Evolutionary conservation across 164 flowering plant species (phyloP).

Genomic region (Kingdonia uniflora): DNA sequence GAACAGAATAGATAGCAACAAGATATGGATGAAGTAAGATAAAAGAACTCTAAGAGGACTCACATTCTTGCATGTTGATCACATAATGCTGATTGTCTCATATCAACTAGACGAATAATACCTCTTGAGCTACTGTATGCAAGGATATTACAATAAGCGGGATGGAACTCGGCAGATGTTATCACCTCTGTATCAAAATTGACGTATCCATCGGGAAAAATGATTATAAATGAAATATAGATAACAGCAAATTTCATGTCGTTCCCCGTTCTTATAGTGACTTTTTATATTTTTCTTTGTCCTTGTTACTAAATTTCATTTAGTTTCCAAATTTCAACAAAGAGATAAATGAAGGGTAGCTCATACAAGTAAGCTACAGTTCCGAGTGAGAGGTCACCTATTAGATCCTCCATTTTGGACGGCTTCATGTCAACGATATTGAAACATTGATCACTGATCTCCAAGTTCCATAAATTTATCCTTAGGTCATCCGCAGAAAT

Average conservation of each 20-base stretch:
- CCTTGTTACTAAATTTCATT: neutral
- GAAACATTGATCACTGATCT: constrained; percentile 68
- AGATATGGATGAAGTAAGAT: no score
- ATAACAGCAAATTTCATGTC: no score
- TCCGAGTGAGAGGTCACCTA: constrained; percentile 26
- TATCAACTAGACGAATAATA: constrained; percentile 65
- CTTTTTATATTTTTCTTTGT: no score
- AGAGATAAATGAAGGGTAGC: neutral
- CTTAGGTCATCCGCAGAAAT: constrained; percentile 82
- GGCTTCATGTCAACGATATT: constrained; percentile 87
- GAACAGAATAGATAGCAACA: no score
- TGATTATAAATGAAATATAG: no score
- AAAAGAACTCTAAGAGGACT: constrained; percentile 11
- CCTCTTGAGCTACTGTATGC: constrained; percentile 87
- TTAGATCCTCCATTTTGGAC: constrained; percentile 75
- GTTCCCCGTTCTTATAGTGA: no score
- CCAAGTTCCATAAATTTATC: constrained; percentile 88
- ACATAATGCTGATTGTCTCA: constrained; percentile 83
- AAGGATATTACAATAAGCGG: constrained; percentile 62
- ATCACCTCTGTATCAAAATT: constrained; percentile 57
- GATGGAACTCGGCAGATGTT: constrained; percentile 85
- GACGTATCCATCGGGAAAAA: constrained; percentile 8
- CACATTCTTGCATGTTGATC: constrained; percentile 63
- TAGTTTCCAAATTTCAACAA: neutral
- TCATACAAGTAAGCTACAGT: no score